Percentiles rank a stretch among this genome's conserved stretches.
These are phyloP conservation scores for Sporobolus alterniflorus DNA, from an alignment of 202 grass and related monocot genomes.

Conservation along the genomic window DNA sequence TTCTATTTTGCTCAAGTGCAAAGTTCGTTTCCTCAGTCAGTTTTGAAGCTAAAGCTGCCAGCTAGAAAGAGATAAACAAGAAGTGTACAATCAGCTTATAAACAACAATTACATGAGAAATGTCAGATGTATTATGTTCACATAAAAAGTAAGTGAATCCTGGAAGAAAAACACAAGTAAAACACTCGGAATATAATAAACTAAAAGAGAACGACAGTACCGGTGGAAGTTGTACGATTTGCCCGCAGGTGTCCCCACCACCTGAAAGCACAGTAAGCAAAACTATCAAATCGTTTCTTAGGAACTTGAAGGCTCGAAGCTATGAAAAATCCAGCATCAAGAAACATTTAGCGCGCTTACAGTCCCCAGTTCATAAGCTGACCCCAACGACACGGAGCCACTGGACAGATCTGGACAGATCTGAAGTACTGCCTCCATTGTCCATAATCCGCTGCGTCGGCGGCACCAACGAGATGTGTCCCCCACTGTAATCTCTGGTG, in stretches of 20 bases:
- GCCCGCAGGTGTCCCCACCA: conserved; percentile 28
- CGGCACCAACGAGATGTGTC: conserved; percentile 17
- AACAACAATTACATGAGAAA: neutral
- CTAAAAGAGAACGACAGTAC: too few relatives aligned
- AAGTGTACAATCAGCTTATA: conserved; percentile 13
- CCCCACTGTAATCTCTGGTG: conserved; percentile 63
- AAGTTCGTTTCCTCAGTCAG: conserved; percentile 70
- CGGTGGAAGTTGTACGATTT: neutral
- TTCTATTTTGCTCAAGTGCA: conserved; percentile 74
- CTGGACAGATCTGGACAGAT: conserved; percentile 30
- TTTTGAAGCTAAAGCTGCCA: conserved; percentile 56
- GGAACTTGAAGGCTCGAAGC: neutral
- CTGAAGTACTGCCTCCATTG: conserved; percentile 37
- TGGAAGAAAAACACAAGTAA: too few relatives aligned
- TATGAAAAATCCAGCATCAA: neutral
- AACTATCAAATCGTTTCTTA: conserved; percentile 10
- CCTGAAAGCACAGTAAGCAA: conserved; percentile 35
- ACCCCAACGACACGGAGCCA: conserved; percentile 46
- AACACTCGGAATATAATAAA: conserved; percentile 9
- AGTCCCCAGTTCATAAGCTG: conserved; percentile 38
- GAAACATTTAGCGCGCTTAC: conserved; percentile 17
- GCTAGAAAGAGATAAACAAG: conserved; percentile 49
- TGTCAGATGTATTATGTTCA: neutral
- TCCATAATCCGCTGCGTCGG: conserved; percentile 42
- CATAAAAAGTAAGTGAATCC: too few relatives aligned